Percentiles rank a stretch among this genome's conserved stretches.
Conservation (phyloP, 768 basidiomycete genomes). For the Cyathus striatus region DNA sequence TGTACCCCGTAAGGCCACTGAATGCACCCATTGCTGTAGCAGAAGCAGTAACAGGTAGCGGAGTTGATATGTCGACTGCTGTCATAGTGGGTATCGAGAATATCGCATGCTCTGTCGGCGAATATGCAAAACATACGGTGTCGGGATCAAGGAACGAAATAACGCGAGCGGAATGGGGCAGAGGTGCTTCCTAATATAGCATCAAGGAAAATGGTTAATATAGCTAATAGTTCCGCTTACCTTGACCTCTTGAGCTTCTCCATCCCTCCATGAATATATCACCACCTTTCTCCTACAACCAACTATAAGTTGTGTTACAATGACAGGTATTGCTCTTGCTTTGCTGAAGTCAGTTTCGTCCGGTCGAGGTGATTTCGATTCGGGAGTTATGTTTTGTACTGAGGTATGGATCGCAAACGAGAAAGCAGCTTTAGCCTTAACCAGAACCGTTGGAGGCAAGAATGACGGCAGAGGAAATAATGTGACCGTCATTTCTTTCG, state of each 20-base stretch:
- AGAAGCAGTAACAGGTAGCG: slow-evolving; percentile 39
- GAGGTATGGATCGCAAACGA: slow-evolving; percentile 74
- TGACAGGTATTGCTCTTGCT: slow-evolving; percentile 49
- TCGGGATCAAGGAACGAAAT: slow-evolving; percentile 69
- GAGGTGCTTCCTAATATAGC: slow-evolving; percentile 57
- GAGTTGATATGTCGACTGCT: slow-evolving; percentile 47
- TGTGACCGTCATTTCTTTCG: slow-evolving; percentile 35
- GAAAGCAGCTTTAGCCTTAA: slow-evolving; percentile 76
- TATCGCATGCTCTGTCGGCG: slow-evolving; percentile 71
- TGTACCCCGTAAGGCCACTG: slow-evolving; percentile 78
- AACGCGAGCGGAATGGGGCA: slow-evolving; percentile 88
- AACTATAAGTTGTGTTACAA: slow-evolving; percentile 74
- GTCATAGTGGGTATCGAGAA: slow-evolving; percentile 61
- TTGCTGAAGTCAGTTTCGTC: slow-evolving; percentile 23
- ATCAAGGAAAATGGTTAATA: background rate
- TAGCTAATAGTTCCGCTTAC: slow-evolving; percentile 29
- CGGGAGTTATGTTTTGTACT: slow-evolving; percentile 35
- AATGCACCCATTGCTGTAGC: slow-evolving; percentile 66
- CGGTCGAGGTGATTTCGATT: slow-evolving; percentile 7
- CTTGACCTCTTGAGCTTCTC: slow-evolving; percentile 67
- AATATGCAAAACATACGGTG: slow-evolving; percentile 70
- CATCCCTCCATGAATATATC: slow-evolving; percentile 83
- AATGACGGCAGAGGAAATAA: slow-evolving; percentile 75
- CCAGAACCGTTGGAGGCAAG: slow-evolving; percentile 62
- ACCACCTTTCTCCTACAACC: slow-evolving; percentile 85